phyloP scores from a whole-genome alignment of 2,329 filamentous ascomycete genomes.

The Talaromyces sp. region DNA sequence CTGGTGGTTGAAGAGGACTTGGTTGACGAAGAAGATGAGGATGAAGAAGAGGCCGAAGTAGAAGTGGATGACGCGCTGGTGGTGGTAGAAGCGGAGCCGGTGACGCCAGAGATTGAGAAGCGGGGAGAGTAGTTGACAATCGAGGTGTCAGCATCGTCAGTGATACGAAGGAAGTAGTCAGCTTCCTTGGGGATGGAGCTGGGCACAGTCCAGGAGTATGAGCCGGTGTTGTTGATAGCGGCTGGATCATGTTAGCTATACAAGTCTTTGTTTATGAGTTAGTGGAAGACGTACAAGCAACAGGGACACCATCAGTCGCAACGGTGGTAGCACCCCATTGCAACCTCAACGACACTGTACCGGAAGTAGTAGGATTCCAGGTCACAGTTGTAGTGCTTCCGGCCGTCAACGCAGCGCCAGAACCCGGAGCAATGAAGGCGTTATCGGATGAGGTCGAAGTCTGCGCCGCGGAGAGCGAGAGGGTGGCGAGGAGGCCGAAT shows the following conservation, averaged over 20 bases:
- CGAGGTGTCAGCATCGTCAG: constrained; percentile 43
- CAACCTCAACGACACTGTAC: constrained; percentile 53
- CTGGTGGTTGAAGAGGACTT: constrained; percentile 12
- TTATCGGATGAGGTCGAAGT: constrained; percentile 47
- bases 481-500: constrained; percentile 45
- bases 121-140: constrained; percentile 53
- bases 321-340: constrained; percentile 44
- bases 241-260: constrained; percentile 31
- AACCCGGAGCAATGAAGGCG: constrained; percentile 47
- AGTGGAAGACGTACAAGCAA: constrained; percentile 41
- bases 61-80: constrained; percentile 29
- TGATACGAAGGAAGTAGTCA: constrained; percentile 55
- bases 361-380: constrained; percentile 50
- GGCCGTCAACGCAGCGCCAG: constrained; percentile 45
- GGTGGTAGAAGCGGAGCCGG: constrained; percentile 31
- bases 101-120: constrained; percentile 50
- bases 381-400: constrained; percentile 46
- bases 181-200: constrained; percentile 39
- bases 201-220: constrained; percentile 49
- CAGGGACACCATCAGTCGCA: constrained; percentile 38
- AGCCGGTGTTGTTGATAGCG: constrained; percentile 48
- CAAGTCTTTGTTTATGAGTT: too few relatives aligned
- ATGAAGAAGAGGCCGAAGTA: constrained; percentile 27
- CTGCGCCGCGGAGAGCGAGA: constrained; percentile 45
- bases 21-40: constrained; percentile 20